Evolutionary conservation across 306 rosid species (phyloP).

Genomic region (Gleditsia sinensis): DNA sequence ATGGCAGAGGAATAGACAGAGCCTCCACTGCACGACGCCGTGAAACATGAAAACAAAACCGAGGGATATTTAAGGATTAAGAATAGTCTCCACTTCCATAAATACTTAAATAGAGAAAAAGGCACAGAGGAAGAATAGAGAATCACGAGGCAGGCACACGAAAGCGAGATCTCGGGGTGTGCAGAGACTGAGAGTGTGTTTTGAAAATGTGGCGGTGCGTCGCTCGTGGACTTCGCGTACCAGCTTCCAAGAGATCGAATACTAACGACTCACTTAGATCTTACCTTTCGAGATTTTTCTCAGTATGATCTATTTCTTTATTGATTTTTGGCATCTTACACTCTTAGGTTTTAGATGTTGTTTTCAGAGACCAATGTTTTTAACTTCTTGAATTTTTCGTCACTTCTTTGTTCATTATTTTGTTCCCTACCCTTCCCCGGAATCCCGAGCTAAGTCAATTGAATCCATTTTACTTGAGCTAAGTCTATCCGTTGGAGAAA

Average conservation of each 20-base stretch:
- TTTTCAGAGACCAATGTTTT: not conserved
- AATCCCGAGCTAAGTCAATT: not conserved
- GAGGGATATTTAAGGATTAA: not conserved
- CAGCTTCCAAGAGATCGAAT: conserved; percentile 47
- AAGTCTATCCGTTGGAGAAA: not conserved
- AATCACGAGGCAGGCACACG: not conserved
- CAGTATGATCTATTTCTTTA: conserved; percentile 38
- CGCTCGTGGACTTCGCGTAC: conserved; percentile 58
- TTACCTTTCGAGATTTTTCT: conserved; percentile 61
- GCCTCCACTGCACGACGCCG: not conserved
- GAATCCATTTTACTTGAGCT: not conserved
- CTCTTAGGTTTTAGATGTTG: not conserved
- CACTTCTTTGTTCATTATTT: not conserved
- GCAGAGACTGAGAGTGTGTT: not conserved
- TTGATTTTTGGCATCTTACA: not conserved
- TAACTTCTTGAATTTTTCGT: not conserved
- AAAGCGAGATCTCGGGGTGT: not conserved
- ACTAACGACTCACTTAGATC: conserved; percentile 51
- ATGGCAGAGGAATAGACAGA: no score
- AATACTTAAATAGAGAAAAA: no score
- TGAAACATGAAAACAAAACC: no score
- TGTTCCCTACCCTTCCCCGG: not conserved
- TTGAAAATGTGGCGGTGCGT: conserved; percentile 70
- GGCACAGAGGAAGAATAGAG: not conserved
- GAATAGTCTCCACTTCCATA: no score